A percentile compares a stretch with the other conserved stretches of the same genome.
These are phyloP conservation scores for Geotrichum fermentans DNA, from an alignment of 1,139 yeast genomes.

Conservation along the genomic window DNA sequence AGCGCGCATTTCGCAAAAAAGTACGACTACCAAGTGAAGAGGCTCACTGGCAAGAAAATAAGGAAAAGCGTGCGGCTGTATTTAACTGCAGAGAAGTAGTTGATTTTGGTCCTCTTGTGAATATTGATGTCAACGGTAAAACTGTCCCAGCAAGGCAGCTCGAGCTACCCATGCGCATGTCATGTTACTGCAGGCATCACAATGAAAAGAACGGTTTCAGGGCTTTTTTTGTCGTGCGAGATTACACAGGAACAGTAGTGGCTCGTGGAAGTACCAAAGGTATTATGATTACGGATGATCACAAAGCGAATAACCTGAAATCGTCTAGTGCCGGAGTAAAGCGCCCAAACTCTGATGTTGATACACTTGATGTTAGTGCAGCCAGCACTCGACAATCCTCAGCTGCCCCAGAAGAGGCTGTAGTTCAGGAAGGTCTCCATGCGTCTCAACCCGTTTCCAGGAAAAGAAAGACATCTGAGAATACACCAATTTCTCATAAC, in stretches of 20 bases:
- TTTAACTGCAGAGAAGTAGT: conserved; percentile 84
- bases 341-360: conserved; percentile 17
- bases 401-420: neutral
- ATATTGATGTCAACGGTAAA: conserved; percentile 33
- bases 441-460: conserved; percentile 7
- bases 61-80: conserved; percentile 74
- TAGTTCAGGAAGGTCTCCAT: neutral
- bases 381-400: conserved; percentile 7
- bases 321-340: conserved; percentile 15
- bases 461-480: conserved; percentile 9
- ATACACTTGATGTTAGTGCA: conserved; percentile 9
- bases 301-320: conserved; percentile 44
- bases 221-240: conserved; percentile 60
- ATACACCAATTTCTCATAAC: neutral
- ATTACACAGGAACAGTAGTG: conserved; percentile 54
- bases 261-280: conserved; percentile 68
- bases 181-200: conserved; percentile 94
- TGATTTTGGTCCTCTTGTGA: conserved; percentile 53
- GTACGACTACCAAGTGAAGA: conserved; percentile 59
- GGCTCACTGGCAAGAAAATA: conserved; percentile 67
- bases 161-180: conserved; percentile 75
- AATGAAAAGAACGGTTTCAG: conserved; percentile 73
- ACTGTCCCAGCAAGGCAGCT: conserved; percentile 37
- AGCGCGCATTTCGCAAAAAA: conserved; percentile 76
- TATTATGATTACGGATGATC: conserved; percentile 88